phyloP scores from a whole-genome alignment of 1,284 basidiomycete species.

The Gymnopus androsaceus region DNA sequence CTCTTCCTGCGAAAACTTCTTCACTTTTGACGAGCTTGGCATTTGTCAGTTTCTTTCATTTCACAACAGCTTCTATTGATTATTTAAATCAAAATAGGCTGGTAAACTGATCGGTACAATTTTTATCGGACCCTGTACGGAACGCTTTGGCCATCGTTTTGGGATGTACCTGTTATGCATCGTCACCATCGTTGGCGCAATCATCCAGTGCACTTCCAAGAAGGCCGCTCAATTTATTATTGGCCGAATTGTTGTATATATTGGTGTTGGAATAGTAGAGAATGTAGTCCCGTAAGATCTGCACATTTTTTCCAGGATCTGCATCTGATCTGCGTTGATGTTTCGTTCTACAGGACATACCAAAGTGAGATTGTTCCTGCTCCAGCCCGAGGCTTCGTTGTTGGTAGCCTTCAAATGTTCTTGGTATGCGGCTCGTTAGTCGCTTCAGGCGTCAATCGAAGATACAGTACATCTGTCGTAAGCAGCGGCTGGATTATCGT shows the following conservation, averaged over 20 bases:
- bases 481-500: slow-evolving; percentile 17
- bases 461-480: slow-evolving; percentile 6
- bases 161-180: slow-evolving; percentile 13
- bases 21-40: slow-evolving; percentile 14
- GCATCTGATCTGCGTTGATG: background rate
- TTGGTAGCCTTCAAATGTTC: slow-evolving; percentile 16
- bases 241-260: slow-evolving; percentile 13
- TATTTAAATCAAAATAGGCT: no score
- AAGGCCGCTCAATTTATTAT: slow-evolving; percentile 10
- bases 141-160: slow-evolving; percentile 9
- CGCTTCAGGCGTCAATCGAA: slow-evolving; percentile 13
- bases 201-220: slow-evolving; percentile 11
- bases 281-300: slow-evolving; percentile 12
- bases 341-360: slow-evolving; percentile 1
- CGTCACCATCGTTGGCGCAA: slow-evolving; percentile 11
- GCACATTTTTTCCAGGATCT: background rate
- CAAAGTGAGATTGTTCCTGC: slow-evolving; percentile 16
- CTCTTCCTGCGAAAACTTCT: slow-evolving; percentile 11
- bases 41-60: no score
- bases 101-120: slow-evolving; percentile 15
- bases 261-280: slow-evolving; percentile 14
- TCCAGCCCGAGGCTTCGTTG: slow-evolving; percentile 10
- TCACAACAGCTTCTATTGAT: no score
- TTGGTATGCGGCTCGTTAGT: slow-evolving; percentile 14
- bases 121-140: slow-evolving; percentile 14